These are phyloP conservation scores for Nemania sp. DNA, from an alignment of 2,329 filamentous ascomycete genomes.

Conservation along the genomic window DNA sequence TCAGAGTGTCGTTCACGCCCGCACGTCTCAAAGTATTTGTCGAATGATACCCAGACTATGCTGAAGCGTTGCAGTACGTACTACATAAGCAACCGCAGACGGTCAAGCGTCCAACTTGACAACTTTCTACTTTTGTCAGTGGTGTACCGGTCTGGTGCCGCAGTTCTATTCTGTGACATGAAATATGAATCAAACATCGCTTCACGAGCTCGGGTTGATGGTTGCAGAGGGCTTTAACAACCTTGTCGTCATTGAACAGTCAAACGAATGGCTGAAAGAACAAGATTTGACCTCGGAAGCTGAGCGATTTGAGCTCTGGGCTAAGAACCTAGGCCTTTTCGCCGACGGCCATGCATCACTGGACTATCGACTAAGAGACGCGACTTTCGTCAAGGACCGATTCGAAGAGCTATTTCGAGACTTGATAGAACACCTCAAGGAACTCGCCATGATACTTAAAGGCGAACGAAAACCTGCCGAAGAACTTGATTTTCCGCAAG, in stretches of 20 bases:
- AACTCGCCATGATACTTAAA: slow-evolving; percentile 8
- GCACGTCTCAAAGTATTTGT: no score
- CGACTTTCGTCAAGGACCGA: slow-evolving; percentile 16
- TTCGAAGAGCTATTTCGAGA: slow-evolving; percentile 15
- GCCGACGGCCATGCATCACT: slow-evolving; percentile 28
- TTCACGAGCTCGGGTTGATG: not conserved
- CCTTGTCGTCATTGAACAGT: not conserved
- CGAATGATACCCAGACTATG: no score
- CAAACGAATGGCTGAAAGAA: not conserved
- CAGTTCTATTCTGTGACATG: no score
- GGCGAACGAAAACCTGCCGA: slow-evolving; percentile 13
- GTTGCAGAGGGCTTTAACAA: not conserved
- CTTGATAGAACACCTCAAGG: slow-evolving; percentile 12
- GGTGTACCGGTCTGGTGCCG: no score
- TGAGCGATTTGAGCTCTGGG: slow-evolving; percentile 25
- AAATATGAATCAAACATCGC: not conserved
- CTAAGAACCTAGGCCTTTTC: slow-evolving; percentile 22
- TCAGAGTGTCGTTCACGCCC: no score
- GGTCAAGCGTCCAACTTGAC: no score
- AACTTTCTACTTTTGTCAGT: no score
- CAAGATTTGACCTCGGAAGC: not conserved
- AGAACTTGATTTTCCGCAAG: not conserved
- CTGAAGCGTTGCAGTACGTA: no score
- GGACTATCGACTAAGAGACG: slow-evolving; percentile 29
- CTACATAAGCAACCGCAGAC: no score